Evolutionary conservation across 148 eudicot genomes (phyloP), one percentile per base, ranked within the genome.

Genomic region (Gaultheria prostrata): DNA sequence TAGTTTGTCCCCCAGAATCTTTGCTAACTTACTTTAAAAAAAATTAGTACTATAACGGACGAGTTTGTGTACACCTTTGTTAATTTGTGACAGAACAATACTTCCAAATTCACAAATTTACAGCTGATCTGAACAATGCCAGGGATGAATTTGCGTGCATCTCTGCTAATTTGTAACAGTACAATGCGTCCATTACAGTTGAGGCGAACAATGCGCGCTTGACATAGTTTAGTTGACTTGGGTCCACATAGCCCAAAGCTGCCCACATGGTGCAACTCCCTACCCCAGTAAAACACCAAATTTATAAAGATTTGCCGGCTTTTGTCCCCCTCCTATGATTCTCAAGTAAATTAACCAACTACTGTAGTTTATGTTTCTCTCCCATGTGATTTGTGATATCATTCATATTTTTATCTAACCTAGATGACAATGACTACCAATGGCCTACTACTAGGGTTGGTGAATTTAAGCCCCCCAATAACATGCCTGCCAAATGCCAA

Each of bases 341-440:
- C 76, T 73, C 77, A 8, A 43, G 77, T 39, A 20, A 73, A 73
- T 73, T 21, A 73, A 33, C n/a, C 49, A 72, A 72, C n/a, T 72
- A n/a, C n/a, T n/a, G n/a, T n/a, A 17, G 21, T 17, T 73, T 21
- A 20, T 6, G 24, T 39, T 4, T 73, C 26, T 32, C 7, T 71
- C 39, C 75, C 75, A 28, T 13, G 75, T 14, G 46, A 32, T 71
- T 24, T 2, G 3, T 39, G 5, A 39, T 39, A 39, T 39, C 24
- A 63, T 63, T 4, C 11, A 11, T 30, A 32, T 15, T 14, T 32
- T 8, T 30, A 71, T 4, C 75, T 13, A 20, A n/a, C 75, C 46
- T 71, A 15, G 20, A 28, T 71, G 46, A 71, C 71, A 65, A n/a
- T 50, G 11, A 11, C 53, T 0, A 50, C 12, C 12, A 50, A 11